Percentiles rank a stretch among this genome's conserved stretches.
Evolutionary conservation across 139 green algal species (phyloP).

Genomic region (Closterium sp.): DNA sequence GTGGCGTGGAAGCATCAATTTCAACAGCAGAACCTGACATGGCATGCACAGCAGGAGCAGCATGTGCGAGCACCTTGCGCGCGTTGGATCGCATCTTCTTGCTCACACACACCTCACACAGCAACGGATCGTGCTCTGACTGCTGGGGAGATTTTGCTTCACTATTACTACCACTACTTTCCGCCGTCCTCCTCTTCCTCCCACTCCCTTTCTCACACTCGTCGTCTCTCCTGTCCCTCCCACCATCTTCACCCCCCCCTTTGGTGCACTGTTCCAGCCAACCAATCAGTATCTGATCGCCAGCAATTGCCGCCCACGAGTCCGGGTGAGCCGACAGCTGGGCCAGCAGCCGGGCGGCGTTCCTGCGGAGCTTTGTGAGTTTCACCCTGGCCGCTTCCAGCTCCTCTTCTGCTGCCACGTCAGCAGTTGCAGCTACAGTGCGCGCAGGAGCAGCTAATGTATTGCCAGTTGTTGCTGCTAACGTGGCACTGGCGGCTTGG

Average conservation of each 20-base stretch:
- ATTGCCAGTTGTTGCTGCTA: neutral
- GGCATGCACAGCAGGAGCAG: neutral
- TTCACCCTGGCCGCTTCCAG: neutral
- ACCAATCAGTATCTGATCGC: neutral
- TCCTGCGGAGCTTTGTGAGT: neutral
- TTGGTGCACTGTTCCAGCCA: conserved; percentile 22
- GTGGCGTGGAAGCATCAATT: neutral
- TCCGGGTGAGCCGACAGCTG: conserved; percentile 26
- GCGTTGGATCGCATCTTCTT: neutral
- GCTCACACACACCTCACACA: neutral
- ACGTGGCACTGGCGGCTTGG: neutral
- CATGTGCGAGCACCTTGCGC: neutral
- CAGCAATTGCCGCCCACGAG: neutral
- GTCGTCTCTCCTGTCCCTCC: neutral
- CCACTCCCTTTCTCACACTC: neutral
- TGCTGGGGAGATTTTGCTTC: too few relatives aligned
- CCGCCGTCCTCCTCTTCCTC: neutral
- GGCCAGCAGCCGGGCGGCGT: conserved; percentile 20
- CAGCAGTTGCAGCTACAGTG: neutral
- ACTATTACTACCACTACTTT: too few relatives aligned
- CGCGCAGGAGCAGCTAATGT: neutral
- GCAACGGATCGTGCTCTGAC: neutral
- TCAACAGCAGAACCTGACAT: neutral
- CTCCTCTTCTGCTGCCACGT: neutral
- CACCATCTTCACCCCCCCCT: neutral